Base-by-base conservation (phyloP, 2,329 filamentous ascomycete genomes). In the Emergomyces africanus region DNA sequence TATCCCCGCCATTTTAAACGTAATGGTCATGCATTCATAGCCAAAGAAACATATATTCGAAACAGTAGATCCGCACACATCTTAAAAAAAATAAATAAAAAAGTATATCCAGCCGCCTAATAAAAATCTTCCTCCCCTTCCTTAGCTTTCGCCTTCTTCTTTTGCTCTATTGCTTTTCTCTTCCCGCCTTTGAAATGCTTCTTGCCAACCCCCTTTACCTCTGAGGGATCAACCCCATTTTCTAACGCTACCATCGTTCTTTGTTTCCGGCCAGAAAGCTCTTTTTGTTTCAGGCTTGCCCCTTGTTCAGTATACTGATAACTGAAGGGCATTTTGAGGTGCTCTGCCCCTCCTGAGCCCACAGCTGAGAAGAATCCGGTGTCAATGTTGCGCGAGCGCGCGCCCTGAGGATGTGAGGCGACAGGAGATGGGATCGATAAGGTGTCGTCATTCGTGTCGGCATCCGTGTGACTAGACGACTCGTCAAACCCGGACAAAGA, bases 221-320 rank as follows among this genome's bases (percentile, higher is more conserved):
- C 92, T 61, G 85, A 86, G 0, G 88, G 86, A 68, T 96, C 90
- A 41, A 97, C 72, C 15, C 89, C 88, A 61, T 86, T 89, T 76
- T 96, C 90, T 62, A 96, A 70, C 12, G 92, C 92, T 56, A 89
- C 78, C 78, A 96, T 83, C 44, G 86, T 80, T 68, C 67, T 84
- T 56, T 89, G 82, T 74, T 99, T 99, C 61, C 94, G 81, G 0
- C 91, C 91, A 20, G 83, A 89, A 53, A 96, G 75, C 63, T 87
- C 78, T 76, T 89, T 95, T 18, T 79, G 78, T 74, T 89, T 95
- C 33, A 80, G 74, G 61, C 76, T 73, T 5, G 71, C 75, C 4
- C 90, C 90, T 69, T 95, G 90, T 73, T 94, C 82, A 2, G 85
- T 85, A 74, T 96, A 95, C 75, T 94, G 88, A 76, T 94, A 83